Evolutionary conservation across 1,284 basidiomycete genomes (phyloP), one percentile per base, ranked within the genome.

Genomic region (Afroboletus lepidellus): DNA sequence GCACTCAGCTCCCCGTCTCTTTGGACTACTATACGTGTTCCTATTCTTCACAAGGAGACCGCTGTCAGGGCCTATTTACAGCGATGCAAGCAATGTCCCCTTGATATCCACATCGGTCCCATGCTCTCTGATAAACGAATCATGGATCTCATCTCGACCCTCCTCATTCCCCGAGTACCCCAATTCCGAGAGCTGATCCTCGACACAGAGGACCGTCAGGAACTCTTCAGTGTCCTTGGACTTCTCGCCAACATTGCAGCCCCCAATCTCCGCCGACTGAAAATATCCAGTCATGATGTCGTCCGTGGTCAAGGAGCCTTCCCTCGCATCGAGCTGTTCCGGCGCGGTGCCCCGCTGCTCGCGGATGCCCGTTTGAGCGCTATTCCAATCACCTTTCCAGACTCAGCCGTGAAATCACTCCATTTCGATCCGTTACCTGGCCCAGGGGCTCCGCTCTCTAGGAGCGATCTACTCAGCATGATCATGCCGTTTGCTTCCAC

Each of bases 1-100:
- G 67, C 66, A 21, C 67, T 67, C 41, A 57, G 37, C 37, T 64
- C 69, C 6, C 66, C 66, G 5, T 69, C 66, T 33, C 52, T 67
- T 5, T 67, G 66, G 66, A 66, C 69, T 7, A 53, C 67, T 25
- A 67, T 67, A 46, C 63, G 67, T 24, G 57, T 67, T n/a, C 66
- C 66, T 12, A 67, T 67, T 20, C 62, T 71, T 46, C 66, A 67
- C 56, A 62, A 55, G n/a, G 69, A 70, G 13, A 44, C 37, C 25
- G 60, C 66, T 24, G 48, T 71, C 41, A 57, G 43, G 50, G 41
- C 54, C 2, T 67, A 67, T 48, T 45, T 67, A 13, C 51, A 69
- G 18, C 57, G 66, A 39, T 70, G 67, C 63, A 60, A 62, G 37
- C 66, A 69, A 33, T 69, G 64, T 33, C 67, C 59, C 37, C 67